Evolutionary conservation across 2,329 filamentous ascomycete species (phyloP).

Genomic region (Diaporthe ampelina): DNA sequence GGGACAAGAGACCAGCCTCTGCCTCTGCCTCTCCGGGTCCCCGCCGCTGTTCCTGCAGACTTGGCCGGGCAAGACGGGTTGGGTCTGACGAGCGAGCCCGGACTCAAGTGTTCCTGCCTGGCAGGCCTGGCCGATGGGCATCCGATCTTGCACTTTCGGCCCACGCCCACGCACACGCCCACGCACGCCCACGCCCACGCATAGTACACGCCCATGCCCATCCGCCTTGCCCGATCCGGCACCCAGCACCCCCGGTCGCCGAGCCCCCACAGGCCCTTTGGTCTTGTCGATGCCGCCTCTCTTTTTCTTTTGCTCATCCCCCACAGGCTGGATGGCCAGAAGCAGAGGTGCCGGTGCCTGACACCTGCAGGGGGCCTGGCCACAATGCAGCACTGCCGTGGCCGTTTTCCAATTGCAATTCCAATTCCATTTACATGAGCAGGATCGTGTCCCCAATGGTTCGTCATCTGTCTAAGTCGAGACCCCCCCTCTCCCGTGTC

Average conservation of each 20-base stretch:
- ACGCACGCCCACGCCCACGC: background rate
- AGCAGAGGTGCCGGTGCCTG: conserved; percentile 3
- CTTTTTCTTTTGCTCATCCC: conserved; percentile 18
- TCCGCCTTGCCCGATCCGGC: conserved; percentile 27
- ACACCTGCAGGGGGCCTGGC: conserved; percentile 11
- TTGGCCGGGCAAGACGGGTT: too few species aligned
- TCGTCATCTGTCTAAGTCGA: background rate
- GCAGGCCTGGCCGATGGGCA: conserved; percentile 11
- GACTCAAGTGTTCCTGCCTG: too few species aligned
- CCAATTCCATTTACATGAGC: too few species aligned
- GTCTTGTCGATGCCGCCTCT: too few species aligned
- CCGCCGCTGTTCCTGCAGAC: background rate
- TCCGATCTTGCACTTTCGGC: conserved; percentile 16
- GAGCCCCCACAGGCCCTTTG: conserved; percentile 18
- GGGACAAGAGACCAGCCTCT: background rate
- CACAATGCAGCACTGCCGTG: too few species aligned
- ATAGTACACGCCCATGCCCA: background rate
- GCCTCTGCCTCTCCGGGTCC: too few species aligned
- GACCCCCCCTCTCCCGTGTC: background rate
- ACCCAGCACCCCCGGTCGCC: conserved; percentile 18
- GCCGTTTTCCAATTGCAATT: background rate
- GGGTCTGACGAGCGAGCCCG: background rate
- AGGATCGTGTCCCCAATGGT: background rate
- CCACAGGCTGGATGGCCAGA: conserved; percentile 5
- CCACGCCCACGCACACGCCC: too few species aligned